phyloP scores from a whole-genome alignment of 2,329 filamentous ascomycete species.

The Colletotrichum agaves region DNA sequence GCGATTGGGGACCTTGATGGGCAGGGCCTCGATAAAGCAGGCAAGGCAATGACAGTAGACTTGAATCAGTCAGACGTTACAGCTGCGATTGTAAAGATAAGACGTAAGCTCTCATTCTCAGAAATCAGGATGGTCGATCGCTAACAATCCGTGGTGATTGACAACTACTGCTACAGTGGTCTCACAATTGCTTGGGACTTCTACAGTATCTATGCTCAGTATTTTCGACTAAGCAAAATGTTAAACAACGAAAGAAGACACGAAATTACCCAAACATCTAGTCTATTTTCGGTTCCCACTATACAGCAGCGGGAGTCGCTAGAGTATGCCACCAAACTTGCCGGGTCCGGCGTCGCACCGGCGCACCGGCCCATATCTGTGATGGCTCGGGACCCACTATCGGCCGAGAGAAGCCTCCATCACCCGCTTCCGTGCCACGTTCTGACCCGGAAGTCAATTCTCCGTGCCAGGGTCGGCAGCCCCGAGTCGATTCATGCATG shows the following conservation, averaged over 20 bases:
- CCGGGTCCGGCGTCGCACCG: neutral
- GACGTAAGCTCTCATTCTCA: too few relatives aligned
- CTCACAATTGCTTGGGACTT: too few relatives aligned
- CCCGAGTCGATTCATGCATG: slow-evolving; percentile 14
- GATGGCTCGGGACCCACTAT: neutral
- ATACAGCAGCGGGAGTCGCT: neutral
- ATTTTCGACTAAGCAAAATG: too few relatives aligned
- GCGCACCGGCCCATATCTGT: neutral
- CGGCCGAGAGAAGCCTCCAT: neutral
- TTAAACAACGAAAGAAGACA: too few relatives aligned
- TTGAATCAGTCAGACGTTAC: slow-evolving; percentile 5
- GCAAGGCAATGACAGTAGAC: neutral
- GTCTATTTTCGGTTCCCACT: too few relatives aligned
- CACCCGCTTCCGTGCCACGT: neutral
- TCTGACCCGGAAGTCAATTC: neutral
- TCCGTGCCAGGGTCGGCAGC: neutral
- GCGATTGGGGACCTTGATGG: slow-evolving; percentile 33
- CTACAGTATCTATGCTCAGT: too few relatives aligned
- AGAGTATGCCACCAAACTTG: neutral
- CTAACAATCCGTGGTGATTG: too few relatives aligned
- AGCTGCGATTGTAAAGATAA: too few relatives aligned
- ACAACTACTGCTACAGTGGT: too few relatives aligned
- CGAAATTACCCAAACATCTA: too few relatives aligned
- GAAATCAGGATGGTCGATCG: too few relatives aligned
- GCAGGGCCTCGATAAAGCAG: slow-evolving; percentile 14